Base-by-base conservation (phyloP, 345 rosid genomes). In the Melaleuca alternifolia region DNA sequence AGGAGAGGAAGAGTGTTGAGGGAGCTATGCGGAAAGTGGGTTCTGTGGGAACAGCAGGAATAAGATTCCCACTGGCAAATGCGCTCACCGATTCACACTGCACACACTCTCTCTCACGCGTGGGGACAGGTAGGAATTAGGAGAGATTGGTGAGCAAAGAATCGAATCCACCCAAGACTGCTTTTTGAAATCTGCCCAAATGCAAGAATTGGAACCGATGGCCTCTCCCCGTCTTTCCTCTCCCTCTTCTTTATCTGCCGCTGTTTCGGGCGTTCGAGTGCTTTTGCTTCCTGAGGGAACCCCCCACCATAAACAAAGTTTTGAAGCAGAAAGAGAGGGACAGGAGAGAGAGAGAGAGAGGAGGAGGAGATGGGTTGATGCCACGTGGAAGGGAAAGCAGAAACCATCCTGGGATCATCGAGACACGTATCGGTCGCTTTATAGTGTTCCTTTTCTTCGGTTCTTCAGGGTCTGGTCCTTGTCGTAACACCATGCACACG, bases 111-210 rank as follows among this genome's bases (percentile, higher is more conserved):
- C 44, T 15, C 77, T 20, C 77, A 30, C 53, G 24, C 51, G 28
- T 11, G 15, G 56, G 50, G 84, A 24, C 81, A 87, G 89, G 81
- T 76, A 61, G 84, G 84, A 79, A 79, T 87, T 77, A 84, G 86
- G 89, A 84, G 86, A 84, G 86, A 51, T 44, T 11, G 88, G 85
- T 87, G 52, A 84, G 86, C 75, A 84, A 87, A 51, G 89, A 84
- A 87, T 84, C 89, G 77, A 85, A 85, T 54, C 85, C 3, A 13
- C 81, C 57, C 44, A 83, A 51, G 41, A n/a, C 44, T 37, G 84
- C 46, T 15, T n/a, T 83, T 83, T 16, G 14, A 28, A 16, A 50
- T 30, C 23, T 5, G 37, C 24, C 82, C 57, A 16, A 28, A 33
- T n/a, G 24, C 81, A 28, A 52, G 23, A 51, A 10, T 5, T 18